phyloP scores from a whole-genome alignment of 805 yeast species.

The Helenozyma baotianmanensis region DNA sequence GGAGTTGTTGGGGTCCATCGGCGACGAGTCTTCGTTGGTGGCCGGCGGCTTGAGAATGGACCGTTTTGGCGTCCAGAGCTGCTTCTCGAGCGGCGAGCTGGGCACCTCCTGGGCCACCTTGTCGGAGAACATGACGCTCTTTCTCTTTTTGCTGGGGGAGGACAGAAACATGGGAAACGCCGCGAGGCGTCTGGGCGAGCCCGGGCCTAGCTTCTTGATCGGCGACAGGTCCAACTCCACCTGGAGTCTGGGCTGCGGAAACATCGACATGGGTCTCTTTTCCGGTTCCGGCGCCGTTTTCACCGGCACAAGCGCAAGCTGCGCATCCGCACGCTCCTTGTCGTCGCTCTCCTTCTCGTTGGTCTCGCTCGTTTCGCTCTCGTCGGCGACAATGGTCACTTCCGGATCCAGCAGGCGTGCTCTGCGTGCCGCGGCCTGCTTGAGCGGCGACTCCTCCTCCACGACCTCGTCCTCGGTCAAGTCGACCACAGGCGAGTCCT shows the following conservation, averaged over 20 bases:
- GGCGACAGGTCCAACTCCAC: conserved; percentile 14
- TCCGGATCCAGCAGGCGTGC: too few species aligned
- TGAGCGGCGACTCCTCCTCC: conserved; percentile 7
- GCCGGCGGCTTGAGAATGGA: conserved; percentile 31
- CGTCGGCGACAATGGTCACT: too few species aligned
- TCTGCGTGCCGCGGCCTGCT: too few species aligned
- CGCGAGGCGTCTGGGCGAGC: too few species aligned
- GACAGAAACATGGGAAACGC: conserved; percentile 10
- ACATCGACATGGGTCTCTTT: background rate
- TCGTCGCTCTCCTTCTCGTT: too few species aligned
- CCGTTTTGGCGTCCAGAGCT: conserved; percentile 26
- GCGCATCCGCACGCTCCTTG: too few species aligned
- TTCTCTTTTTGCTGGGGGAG: conserved; percentile 23
- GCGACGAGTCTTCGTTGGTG: conserved; percentile 9
- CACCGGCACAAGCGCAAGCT: background rate
- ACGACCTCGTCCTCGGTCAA: conserved; percentile 9
- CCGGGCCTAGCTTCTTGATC: conserved; percentile 8
- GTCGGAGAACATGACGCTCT: conserved; percentile 39
- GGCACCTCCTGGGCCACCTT: conserved; percentile 29
- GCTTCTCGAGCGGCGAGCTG: conserved; percentile 21
- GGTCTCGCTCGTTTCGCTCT: too few species aligned
- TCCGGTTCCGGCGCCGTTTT: background rate
- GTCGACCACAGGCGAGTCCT: conserved; percentile 13
- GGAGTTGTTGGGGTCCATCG: conserved; percentile 22
- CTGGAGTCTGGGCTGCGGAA: background rate